Base-by-base conservation (phyloP, 371 early-diverging fungal species). In the Zopfochytrium polystomum region DNA sequence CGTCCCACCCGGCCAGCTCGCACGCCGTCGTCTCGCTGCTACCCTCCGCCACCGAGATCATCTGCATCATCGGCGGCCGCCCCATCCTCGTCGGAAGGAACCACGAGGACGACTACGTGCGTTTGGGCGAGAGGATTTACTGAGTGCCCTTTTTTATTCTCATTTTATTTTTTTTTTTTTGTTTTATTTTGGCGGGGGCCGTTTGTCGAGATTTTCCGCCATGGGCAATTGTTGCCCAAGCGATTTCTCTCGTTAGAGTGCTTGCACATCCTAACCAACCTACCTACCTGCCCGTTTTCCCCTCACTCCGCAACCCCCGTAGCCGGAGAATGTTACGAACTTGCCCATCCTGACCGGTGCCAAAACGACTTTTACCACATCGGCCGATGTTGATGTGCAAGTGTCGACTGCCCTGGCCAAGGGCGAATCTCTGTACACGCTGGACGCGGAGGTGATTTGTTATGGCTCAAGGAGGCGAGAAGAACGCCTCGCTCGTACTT, bases 1-100 rank as follows among this genome's bases (percentile, higher is more conserved):
- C n/a, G n/a, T n/a, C n/a, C n/a, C n/a, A n/a, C n/a, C n/a, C n/a
- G n/a, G n/a, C n/a, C n/a, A n/a, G n/a, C n/a, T n/a, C n/a, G n/a
- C n/a, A n/a, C n/a, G n/a, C n/a, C n/a, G n/a, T 81, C 63, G 70
- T 82, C 35, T 74, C 75, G 50, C 62, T 83, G 5, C 67, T 83
- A 23, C 84, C 84, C 18, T 80, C 82, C 9, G 84, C 84, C 2
- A 78, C 81, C 15, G 84, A 84, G 64, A 76, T 79, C 55, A 71
- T 84, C 29, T 79, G 79, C 57, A 59, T 81, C 3, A 75, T 82
- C 1, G 78, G 76, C 2, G 80, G 73, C 13, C 71, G 70, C 43
- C 43, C 70, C 11, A 67, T 78, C 52, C 73, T 84, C 45, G 81
- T 84, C 1, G 83, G 79, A 15, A 34, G 7, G 54, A n/a, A n/a